Evolutionary conservation across 768 basidiomycete genomes (phyloP).

Genomic region (Naganishia vaughanmartiniae): DNA sequence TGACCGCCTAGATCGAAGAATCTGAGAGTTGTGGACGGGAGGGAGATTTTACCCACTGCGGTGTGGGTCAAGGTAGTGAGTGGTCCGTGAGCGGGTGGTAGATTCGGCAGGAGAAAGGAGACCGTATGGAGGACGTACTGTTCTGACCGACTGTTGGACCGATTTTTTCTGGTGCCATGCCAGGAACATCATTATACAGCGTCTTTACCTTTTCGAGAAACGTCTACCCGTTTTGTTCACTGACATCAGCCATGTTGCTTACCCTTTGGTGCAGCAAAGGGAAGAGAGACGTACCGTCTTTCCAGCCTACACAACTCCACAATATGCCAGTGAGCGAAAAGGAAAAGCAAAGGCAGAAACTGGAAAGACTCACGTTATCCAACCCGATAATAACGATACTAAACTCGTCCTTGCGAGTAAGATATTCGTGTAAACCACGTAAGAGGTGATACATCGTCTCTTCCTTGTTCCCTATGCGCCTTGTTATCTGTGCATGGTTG

Average conservation of each 20-base stretch:
- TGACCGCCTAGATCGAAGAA: constrained; percentile 99
- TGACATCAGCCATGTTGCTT: neutral
- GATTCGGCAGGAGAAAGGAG: neutral
- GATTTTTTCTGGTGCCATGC: constrained; percentile 87
- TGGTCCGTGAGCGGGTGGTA: neutral
- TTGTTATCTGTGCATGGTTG: too few relatives aligned
- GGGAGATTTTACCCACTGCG: constrained; percentile 85
- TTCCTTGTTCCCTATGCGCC: too few relatives aligned
- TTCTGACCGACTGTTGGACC: constrained; percentile 97
- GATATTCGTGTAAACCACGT: constrained; percentile 82
- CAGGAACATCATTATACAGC: constrained; percentile 78
- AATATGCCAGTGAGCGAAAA: too few relatives aligned
- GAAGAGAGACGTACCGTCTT: constrained; percentile 41
- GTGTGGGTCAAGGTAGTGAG: neutral
- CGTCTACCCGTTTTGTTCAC: constrained; percentile 57
- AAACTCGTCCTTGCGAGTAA: constrained; percentile 80
- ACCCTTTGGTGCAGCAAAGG: constrained; percentile 24
- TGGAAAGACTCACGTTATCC: constrained; percentile 45
- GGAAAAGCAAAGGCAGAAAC: too few relatives aligned
- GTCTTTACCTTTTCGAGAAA: constrained; percentile 92
- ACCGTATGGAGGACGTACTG: constrained; percentile 59
- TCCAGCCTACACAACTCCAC: constrained; percentile 44
- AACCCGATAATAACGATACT: constrained; percentile 87
- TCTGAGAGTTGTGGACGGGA: constrained; percentile 89
- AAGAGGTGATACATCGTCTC: constrained; percentile 82